A percentile compares a stretch with the other conserved stretches of the same genome.
Evolutionary conservation across 345 rosid genomes (phyloP).

Genomic region (Citrus inodora): DNA sequence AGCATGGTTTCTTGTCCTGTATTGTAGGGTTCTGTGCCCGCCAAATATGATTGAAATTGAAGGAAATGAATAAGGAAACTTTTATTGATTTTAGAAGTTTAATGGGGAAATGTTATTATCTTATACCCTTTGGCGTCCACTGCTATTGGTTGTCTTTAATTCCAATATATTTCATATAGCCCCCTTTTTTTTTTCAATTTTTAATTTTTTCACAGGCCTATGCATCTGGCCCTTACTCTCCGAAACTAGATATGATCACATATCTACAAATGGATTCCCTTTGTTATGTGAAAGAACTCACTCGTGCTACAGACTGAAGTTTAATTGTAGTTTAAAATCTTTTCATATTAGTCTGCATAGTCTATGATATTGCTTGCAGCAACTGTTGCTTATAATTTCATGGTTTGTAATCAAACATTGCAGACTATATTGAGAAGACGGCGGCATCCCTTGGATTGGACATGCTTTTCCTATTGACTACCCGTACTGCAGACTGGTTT

Average conservation of each 20-base stretch:
- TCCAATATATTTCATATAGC: too few relatives aligned
- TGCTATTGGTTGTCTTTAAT: too few relatives aligned
- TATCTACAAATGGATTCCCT: background rate
- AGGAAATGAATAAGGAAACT: too few relatives aligned
- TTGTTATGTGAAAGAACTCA: background rate
- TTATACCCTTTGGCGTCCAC: too few relatives aligned
- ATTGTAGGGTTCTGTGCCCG: too few relatives aligned
- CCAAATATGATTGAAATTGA: too few relatives aligned
- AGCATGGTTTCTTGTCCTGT: background rate
- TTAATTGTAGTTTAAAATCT: background rate
- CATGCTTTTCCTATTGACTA: conserved; percentile 75
- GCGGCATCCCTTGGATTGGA: conserved; percentile 69
- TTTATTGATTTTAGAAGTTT: too few relatives aligned
- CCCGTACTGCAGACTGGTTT: conserved; percentile 95
- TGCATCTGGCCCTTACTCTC: background rate
- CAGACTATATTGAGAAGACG: conserved; percentile 90
- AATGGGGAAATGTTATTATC: too few relatives aligned
- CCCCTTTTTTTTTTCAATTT: too few relatives aligned
- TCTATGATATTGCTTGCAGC: background rate
- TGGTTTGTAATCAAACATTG: conserved; percentile 17
- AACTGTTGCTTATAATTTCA: background rate
- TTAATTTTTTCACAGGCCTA: too few relatives aligned
- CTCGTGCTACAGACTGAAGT: background rate
- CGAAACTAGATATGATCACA: background rate
- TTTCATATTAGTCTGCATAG: background rate